These are phyloP conservation scores for Pyrrhoderma lamaoense DNA, from an alignment of 1,284 basidiomycete genomes.

Conservation along the genomic window DNA sequence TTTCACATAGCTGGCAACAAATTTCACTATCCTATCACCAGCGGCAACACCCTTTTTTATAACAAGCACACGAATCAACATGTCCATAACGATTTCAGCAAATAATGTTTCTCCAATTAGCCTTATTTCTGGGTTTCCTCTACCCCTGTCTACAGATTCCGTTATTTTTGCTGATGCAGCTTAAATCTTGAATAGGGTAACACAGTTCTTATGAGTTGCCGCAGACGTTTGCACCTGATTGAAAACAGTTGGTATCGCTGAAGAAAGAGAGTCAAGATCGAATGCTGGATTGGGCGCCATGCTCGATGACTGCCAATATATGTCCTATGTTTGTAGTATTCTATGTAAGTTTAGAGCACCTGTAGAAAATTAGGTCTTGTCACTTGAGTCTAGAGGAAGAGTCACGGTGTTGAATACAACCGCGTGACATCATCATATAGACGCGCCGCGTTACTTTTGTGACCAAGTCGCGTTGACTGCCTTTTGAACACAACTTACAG, in stretches of 20 bases:
- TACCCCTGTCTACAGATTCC: conserved; percentile 9
- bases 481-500: neutral
- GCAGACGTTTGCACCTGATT: conserved; percentile 17
- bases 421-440: too few relatives aligned
- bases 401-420: too few relatives aligned
- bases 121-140: conserved; percentile 5
- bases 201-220: conserved; percentile 19
- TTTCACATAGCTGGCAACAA: conserved; percentile 16
- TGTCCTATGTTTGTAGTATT: too few relatives aligned
- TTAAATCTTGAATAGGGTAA: conserved; percentile 16
- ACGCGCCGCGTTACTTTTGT: too few relatives aligned
- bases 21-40: conserved; percentile 16
- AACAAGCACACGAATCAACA: conserved; percentile 17
- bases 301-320: too few relatives aligned
- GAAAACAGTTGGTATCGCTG: conserved; percentile 11
- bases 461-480: neutral
- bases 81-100: conserved; percentile 13
- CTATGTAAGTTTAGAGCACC: too few relatives aligned
- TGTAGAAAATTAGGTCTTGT: neutral
- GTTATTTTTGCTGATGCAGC: conserved; percentile 10
- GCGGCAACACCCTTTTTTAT: conserved; percentile 16
- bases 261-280: conserved; percentile 11
- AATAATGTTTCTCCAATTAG: conserved; percentile 16
- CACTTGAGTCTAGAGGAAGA: neutral
- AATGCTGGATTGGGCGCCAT: conserved; percentile 14